Evolutionary conservation across 208 protist genomes (phyloP), one percentile per base, ranked within the genome.

Genomic region (Trypanosomatidae sp.): DNA sequence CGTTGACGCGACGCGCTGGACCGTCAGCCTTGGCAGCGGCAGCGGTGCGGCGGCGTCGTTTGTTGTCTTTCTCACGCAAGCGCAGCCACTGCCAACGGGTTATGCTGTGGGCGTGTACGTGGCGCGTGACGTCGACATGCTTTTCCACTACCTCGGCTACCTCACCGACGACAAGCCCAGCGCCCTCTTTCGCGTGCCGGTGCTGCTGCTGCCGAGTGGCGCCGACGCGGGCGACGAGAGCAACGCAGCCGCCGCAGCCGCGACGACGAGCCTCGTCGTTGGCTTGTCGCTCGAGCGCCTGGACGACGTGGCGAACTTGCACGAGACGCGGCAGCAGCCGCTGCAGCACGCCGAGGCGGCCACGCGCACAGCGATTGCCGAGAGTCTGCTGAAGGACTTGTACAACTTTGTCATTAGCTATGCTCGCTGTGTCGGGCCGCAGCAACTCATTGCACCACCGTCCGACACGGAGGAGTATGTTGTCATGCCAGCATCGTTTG

Each of bases 351-450:
- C 52, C 15, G 40, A 56, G 19, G 65, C 66, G 24, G 72, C 72
- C 8, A 88, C 82, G n/a, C 61, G 61, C 40, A 28, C 69, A 2
- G 71, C 56, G 6, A 66, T 92, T 27, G 65, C 77, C 2, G 78
- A 86, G 53, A 53, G 69, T 6, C 45, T 92, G 20, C 59, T 84
- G 24, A 61, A 78, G 44, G 78, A 88, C 40, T 38, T 92, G 3
- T 92, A 72, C 41, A 61, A 70, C 18, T 88, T 88, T 56, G 54
- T 85, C 0, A 21, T 45, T 6, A 84, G 71, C 41, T 84, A 92
- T 53, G 77, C 65, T 0, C 63, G 64, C 2, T 50, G 30, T 7
- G 26, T 74, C 25, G 44, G 58, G 5, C 54, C 51, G 10, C 26
- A 41, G 4, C 16, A 52, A 6, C 38, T 54, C 11, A 11, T 51